These are phyloP conservation scores for Tetrapisispora nanseiensis DNA, from an alignment of 805 yeast species.

Conservation along the genomic window DNA sequence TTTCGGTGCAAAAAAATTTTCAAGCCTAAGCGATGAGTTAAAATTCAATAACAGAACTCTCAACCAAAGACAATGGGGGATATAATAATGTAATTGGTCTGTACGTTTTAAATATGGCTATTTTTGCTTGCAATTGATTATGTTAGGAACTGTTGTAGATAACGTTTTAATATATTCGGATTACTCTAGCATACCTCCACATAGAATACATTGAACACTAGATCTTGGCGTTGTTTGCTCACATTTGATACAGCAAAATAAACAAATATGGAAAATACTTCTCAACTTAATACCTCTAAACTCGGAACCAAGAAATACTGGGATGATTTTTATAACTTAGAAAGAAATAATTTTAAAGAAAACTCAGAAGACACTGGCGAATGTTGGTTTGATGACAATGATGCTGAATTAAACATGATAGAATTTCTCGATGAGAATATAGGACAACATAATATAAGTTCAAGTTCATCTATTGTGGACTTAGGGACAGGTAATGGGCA, in stretches of 20 bases:
- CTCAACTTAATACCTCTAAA: slow-evolving; percentile 59
- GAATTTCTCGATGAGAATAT: slow-evolving; percentile 51
- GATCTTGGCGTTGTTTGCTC: not conserved
- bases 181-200: no score
- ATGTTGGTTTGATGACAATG: slow-evolving; percentile 93
- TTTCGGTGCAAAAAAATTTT: not conserved
- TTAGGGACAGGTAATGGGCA: slow-evolving; percentile 97
- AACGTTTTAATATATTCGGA: no score
- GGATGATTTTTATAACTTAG: slow-evolving; percentile 77
- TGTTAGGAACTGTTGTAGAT: not conserved
- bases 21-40: not conserved
- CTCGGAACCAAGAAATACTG: slow-evolving; percentile 86
- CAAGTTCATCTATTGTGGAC: slow-evolving; percentile 46
- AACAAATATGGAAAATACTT: slow-evolving; percentile 31
- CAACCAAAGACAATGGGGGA: no score
- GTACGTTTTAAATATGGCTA: no score
- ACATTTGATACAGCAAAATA: not conserved
- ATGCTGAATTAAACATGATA: slow-evolving; percentile 81
- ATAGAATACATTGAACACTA: no score
- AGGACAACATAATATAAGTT: slow-evolving; percentile 26
- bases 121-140: no score
- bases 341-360: slow-evolving; percentile 56
- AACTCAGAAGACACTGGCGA: slow-evolving; percentile 88
- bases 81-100: no score
- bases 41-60: not conserved